phyloP scores from a whole-genome alignment of 345 rosid species.

The Citrus glauca region DNA sequence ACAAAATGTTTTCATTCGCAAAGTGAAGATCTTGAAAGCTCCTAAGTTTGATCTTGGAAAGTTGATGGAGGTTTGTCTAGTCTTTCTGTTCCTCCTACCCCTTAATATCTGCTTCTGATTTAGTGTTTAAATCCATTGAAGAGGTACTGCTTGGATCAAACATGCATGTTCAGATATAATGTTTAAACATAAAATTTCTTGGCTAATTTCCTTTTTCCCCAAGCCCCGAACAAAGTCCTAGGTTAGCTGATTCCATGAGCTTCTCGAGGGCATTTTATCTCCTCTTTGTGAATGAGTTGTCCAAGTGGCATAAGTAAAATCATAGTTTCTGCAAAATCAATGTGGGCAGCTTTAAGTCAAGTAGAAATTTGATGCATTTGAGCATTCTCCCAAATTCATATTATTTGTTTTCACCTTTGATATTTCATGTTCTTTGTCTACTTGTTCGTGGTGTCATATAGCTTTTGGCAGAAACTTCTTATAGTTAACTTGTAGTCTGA shows the following conservation, averaged over 20 bases:
- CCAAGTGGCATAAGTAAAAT: neutral
- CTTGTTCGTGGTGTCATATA: too few relatives aligned
- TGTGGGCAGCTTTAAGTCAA: neutral
- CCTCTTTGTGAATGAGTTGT: neutral
- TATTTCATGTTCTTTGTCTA: neutral
- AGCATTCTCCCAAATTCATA: neutral
- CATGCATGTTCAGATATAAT: too few relatives aligned
- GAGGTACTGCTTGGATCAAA: neutral
- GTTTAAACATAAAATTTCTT: neutral
- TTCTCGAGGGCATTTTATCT: too few relatives aligned
- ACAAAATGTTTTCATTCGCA: constrained; percentile 84
- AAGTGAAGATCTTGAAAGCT: constrained; percentile 90
- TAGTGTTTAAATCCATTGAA: neutral
- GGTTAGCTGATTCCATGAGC: too few relatives aligned
- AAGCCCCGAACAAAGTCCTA: too few relatives aligned
- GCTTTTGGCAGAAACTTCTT: neutral
- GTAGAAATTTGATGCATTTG: neutral
- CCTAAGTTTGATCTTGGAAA: constrained; percentile 99
- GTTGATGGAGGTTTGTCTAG: constrained; percentile 68
- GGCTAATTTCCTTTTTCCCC: neutral
- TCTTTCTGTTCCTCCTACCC: neutral
- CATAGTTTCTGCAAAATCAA: neutral
- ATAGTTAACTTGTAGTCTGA: neutral
- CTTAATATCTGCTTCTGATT: neutral
- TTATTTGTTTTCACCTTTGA: neutral